Evolutionary conservation across 1,284 basidiomycete genomes (phyloP), one percentile per base, ranked within the genome.

Genomic region (Garcileccinum viscosum): DNA sequence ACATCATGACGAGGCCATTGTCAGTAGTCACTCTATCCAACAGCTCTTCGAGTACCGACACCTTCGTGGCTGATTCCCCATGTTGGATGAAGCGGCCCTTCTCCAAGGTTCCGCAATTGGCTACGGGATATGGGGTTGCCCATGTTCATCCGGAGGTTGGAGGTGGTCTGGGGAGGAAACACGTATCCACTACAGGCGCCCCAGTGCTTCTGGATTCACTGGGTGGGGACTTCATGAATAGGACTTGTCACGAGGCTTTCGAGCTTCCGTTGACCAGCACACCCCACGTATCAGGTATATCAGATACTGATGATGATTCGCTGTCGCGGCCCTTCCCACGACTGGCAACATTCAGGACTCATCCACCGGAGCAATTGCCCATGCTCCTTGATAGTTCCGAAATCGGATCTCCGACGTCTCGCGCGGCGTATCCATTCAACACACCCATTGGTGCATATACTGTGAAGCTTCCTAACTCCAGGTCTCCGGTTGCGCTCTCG

Each of bases 31-130:
- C 67, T n/a, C 50, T 67, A 27, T 64, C 56, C 14, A 62, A 78
- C 11, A 69, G 58, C 40, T 64, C 75, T 15, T 62, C 73, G 17
- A 77, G 68, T 35, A 74, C 69, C 9, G 76, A 77, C 38, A 75
- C 74, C 5, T 78, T 75, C 27, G 76, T 78, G 27, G 65, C 69
- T 22, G 71, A 77, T 60, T 77, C 74, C 38, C 75, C 74, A 3
- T 77, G 73, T 59, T 64, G 27, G 44, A 30, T 47, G 61, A 77
- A 74, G 59, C 66, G 44, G 17, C 19, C 44, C 5, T 56, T 56
- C 7, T 67, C 60, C 27, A 67, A 75, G 32, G 30, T 63, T 33
- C 71, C 75, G 0, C 40, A 59, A 37, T 62, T 70, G 35, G 35
- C 70, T 32, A 50, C 60, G 40, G 38, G 47, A 35, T 44, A 44